Base-by-base conservation (phyloP, 768 basidiomycete genomes). In the Cystofilobasidium capitatum region DNA sequence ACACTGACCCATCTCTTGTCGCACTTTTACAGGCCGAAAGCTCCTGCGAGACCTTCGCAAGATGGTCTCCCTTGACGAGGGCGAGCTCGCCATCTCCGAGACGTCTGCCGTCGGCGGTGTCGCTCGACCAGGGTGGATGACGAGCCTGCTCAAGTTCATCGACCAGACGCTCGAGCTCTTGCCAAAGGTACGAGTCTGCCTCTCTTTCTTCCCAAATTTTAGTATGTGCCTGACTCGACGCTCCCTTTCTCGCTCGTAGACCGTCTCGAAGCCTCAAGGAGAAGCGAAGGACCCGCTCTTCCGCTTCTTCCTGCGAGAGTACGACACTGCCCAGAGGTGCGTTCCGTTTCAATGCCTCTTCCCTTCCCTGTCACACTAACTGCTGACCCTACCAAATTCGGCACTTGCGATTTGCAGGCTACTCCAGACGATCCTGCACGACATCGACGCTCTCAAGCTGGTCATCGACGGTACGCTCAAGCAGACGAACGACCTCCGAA, bases 401-500 rank as follows among this genome's bases (percentile, higher is more conserved):
- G 31, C 22, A 10, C 37, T 10, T 3, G 22, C 39, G 9, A 13
- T 1, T 37, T 81, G 80, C 71, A 88, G 83, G 73, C 82, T 99
- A 12, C 81, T 98, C n/a, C 79, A 79, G 14, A 84, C 85, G 65
- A 88, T 98, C 61, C 83, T 85, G 59, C 84, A 80, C 75, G 96
- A 98, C 75, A 83, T 99, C 22, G 78, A 79, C 16, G 86, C 91
- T 71, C 84, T 97, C 36, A 82, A 87, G 66, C 84, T 86, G 74
- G 89, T 96, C 49, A 92, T 90, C 77, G 82, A 85, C 72, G 93
- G 92, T 60, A 83, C 83, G 70, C 79, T 91, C 61, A 96, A 96
- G 80, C 93, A 96, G 77, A 98, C 94, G 0, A 99, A 99, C 75
- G 90, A 96, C 74, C 80, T 94, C 35, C 86, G 96, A n/a, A 85